These are phyloP conservation scores for Dioscorea alata DNA, from an alignment of 106 monocot genomes.

Conservation along the genomic window DNA sequence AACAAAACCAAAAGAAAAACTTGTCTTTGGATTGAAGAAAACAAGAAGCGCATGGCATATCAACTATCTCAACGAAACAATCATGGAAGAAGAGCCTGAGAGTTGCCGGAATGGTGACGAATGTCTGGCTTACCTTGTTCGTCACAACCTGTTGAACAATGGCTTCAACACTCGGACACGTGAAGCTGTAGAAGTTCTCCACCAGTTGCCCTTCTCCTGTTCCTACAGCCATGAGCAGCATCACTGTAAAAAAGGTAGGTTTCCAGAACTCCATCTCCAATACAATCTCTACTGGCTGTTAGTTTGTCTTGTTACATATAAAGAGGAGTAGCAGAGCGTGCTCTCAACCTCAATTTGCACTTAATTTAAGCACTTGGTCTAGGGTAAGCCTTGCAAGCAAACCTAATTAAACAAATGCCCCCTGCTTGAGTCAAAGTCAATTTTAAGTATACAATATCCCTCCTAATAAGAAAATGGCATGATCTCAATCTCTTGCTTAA, in stretches of 20 bases:
- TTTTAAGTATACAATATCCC: no score
- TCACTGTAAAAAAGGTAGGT: neutral
- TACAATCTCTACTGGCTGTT: no score
- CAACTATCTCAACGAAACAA: slow-evolving; percentile 60
- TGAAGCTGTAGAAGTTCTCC: slow-evolving; percentile 19
- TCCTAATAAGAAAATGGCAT: no score
- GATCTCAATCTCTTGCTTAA: no score
- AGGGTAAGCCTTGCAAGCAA: no score
- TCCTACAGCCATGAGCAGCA: neutral
- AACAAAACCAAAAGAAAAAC: neutral
- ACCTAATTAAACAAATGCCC: no score
- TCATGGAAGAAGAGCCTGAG: slow-evolving; percentile 93
- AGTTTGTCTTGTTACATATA: no score
- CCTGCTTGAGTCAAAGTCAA: no score
- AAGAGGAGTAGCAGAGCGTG: no score
- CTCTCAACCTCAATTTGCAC: no score
- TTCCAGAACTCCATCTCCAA: neutral
- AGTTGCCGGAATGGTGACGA: slow-evolving; percentile 39
- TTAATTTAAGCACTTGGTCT: no score
- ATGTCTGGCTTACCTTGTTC: slow-evolving; percentile 33
- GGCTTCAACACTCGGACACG: slow-evolving; percentile 33
- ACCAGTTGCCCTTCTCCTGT: slow-evolving; percentile 5
- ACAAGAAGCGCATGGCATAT: neutral
- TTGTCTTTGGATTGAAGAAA: no score
- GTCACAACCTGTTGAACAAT: slow-evolving; percentile 42